Evolutionary conservation across 2,329 filamentous ascomycete species (phyloP), one percentile per base, ranked within the genome.

Genomic region (Exophiala sp.): DNA sequence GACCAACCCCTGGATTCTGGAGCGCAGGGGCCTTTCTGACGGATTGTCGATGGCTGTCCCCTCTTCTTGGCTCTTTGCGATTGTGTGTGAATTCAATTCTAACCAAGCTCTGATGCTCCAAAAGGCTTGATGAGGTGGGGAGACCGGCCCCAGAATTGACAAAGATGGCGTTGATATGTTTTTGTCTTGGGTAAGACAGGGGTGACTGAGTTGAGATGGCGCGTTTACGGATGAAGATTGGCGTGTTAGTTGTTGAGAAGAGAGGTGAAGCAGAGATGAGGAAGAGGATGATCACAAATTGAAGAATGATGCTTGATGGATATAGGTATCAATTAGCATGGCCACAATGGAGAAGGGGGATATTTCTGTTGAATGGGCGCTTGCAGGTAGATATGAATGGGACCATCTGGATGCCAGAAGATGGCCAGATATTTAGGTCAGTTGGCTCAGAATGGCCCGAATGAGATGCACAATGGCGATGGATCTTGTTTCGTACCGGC

Each of bases 61-160:
- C 41, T 43, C 41, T 29, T 43, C n/a, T 29, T 32, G 35, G 11
- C 11, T 38, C 11, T 24, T 24, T 24, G 41, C 41, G 41, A 43
- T 24, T 32, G 21, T 20, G 29, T 43, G 34, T 14, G 20, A 33
- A 48, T 29, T 29, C 24, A 29, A 8, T 29, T 29, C 24, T 29
- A 29, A 29, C 24, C 24, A 29, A 32, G 11, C 29, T 24, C 20
- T 43, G 41, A 43, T 24, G 49, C 39, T 55, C 32, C 21, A 50
- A 42, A 35, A 55, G 56, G 56, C 52, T 50, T 59, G 52, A 50
- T 34, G 45, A 41, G 41, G 56, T 55, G 52, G 47, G 57, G 57
- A 59, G 57, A 46, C 57, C 54, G 48, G 57, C 57, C 54, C 57
- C 57, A 50, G 54, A 56, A 20, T 44, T 46, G 40, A 43, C 43